A percentile compares a stretch with the other conserved stretches of the same genome.
phyloP scores from a whole-genome alignment of 2,329 filamentous ascomycete species.

The Helminthosporium solani region DNA sequence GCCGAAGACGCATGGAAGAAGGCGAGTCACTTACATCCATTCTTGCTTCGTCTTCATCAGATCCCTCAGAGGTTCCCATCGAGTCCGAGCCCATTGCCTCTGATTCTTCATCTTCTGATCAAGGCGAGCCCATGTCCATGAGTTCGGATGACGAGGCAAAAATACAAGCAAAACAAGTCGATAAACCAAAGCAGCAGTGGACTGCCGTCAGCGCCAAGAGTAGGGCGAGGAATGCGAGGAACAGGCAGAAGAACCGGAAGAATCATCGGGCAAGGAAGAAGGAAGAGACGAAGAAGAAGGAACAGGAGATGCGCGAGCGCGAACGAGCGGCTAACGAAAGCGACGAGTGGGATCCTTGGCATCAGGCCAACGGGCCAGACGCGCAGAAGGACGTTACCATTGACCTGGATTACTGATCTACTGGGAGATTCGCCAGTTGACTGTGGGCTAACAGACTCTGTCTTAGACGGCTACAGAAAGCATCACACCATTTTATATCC shows the following conservation, averaged over 20 bases:
- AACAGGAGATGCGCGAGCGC: slow-evolving; percentile 18
- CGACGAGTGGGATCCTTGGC: slow-evolving; percentile 47
- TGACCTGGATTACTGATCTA: slow-evolving; percentile 51
- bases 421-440: too few species aligned
- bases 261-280: slow-evolving; percentile 29
- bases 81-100: slow-evolving; percentile 1
- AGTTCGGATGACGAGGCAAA: slow-evolving; percentile 11
- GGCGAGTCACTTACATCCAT: slow-evolving; percentile 11
- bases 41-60: not conserved
- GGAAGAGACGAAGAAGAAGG: slow-evolving; percentile 19
- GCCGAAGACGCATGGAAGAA: slow-evolving; percentile 24
- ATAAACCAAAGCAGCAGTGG: slow-evolving; percentile 31
- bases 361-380: slow-evolving; percentile 48
- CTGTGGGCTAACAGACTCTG: not conserved
- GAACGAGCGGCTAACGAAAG: slow-evolving; percentile 23
- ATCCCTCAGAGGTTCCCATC: not conserved
- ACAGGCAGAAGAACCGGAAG: slow-evolving; percentile 21
- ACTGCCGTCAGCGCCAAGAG: slow-evolving; percentile 25
- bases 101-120: slow-evolving; percentile 3
- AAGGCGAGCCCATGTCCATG: slow-evolving; percentile 9
- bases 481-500: not conserved
- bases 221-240: slow-evolving; percentile 21
- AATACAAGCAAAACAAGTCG: slow-evolving; percentile 14
- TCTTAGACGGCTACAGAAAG: not conserved
- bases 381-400: slow-evolving; percentile 40